These are phyloP conservation scores for Alternaria novae-zelandiae DNA, from an alignment of 2,329 filamentous ascomycete species.

Conservation along the genomic window DNA sequence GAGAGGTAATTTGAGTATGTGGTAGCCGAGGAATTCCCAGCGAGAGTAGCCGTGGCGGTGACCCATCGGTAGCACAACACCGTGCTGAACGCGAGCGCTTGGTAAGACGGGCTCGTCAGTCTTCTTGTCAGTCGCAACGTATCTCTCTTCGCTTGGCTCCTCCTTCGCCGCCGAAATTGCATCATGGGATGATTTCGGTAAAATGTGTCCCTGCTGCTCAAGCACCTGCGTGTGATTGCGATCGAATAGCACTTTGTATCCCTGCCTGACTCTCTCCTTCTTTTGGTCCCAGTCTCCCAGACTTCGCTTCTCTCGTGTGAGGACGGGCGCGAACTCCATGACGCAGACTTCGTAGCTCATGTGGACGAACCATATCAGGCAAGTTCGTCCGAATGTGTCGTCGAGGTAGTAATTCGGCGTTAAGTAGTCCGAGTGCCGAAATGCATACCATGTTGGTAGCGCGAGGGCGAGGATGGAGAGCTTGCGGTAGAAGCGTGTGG, in stretches of 20 bases:
- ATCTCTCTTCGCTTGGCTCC: not conserved
- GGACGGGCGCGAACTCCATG: constrained; percentile 6
- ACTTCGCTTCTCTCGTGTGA: not conserved
- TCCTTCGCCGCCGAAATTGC: not conserved
- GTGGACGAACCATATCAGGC: constrained; percentile 28
- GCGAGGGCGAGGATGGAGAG: constrained; percentile 14
- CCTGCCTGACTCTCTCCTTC: constrained; percentile 4
- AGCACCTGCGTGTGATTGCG: constrained; percentile 2
- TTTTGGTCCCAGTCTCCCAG: constrained; percentile 1
- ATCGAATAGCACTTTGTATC: constrained; percentile 19
- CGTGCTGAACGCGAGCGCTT: not conserved
- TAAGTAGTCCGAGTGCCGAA: constrained; percentile 6
- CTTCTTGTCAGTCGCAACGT: constrained; percentile 2
- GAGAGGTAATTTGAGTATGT: not conserved
- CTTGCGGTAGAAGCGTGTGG: constrained; percentile 7
- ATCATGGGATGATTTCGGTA: not conserved
- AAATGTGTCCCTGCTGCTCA: not conserved
- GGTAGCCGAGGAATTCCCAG: constrained; percentile 3
- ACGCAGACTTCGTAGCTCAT: constrained; percentile 22
- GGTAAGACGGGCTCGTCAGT: not conserved
- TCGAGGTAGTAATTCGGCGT: constrained; percentile 6
- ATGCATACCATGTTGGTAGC: constrained; percentile 19
- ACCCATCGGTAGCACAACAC: not conserved
- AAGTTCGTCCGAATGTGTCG: constrained; percentile 23
- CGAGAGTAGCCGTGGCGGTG: constrained; percentile 5